phyloP scores from a whole-genome alignment of 73 alveolate genomes.

The Tetrahymena borealis region DNA sequence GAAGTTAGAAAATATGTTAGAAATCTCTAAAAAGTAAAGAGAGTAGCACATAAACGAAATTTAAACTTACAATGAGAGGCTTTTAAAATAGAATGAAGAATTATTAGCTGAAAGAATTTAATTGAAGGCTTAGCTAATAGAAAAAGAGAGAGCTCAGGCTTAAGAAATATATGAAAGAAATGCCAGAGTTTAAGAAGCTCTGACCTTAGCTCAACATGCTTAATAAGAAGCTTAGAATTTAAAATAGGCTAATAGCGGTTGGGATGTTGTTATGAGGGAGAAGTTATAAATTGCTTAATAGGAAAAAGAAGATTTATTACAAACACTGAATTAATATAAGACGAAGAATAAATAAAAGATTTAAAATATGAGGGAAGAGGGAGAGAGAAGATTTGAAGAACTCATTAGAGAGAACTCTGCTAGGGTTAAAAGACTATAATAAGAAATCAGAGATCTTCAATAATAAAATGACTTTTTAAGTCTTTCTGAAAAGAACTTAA shows the following conservation, averaged over 20 bases:
- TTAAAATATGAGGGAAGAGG: background rate
- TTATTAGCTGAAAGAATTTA: background rate
- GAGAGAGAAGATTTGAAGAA: background rate
- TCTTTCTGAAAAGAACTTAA: background rate
- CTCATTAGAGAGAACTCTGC: background rate
- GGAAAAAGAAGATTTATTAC: background rate
- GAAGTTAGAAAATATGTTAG: background rate
- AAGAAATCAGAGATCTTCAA: background rate
- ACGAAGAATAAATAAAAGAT: background rate
- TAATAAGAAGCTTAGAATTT: background rate
- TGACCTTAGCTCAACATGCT: background rate
- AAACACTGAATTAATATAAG: background rate
- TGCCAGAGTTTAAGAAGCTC: background rate
- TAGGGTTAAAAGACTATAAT: background rate
- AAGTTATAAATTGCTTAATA: background rate
- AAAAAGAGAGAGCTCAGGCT: background rate
- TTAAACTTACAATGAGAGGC: background rate
- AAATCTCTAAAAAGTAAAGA: background rate
- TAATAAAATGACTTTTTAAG: background rate
- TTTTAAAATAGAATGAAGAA: background rate
- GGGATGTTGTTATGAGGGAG: background rate
- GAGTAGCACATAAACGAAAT: background rate
- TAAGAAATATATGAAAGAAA: background rate
- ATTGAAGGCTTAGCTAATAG: background rate
- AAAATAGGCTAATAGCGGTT: background rate